These are phyloP conservation scores for Tolypocladium ophioglossoides DNA, from an alignment of 2,329 filamentous ascomycete genomes.

Conservation along the genomic window DNA sequence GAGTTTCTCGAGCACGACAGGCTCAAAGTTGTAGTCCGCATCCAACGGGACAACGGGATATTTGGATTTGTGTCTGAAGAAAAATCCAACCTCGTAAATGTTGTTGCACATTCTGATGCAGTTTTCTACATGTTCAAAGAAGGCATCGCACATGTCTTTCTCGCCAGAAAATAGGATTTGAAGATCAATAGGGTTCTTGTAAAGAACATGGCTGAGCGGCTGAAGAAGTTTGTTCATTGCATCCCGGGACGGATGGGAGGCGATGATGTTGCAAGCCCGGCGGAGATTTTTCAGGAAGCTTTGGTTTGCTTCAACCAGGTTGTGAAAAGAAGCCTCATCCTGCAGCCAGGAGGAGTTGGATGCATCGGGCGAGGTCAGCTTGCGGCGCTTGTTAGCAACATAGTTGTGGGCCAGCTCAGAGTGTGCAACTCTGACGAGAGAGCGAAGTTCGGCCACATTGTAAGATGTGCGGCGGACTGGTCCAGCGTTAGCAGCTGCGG, in stretches of 20 bases:
- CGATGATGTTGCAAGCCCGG: slow-evolving; percentile 10
- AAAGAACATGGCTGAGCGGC: slow-evolving; percentile 11
- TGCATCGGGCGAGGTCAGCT: slow-evolving; percentile 9
- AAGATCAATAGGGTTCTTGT: slow-evolving; percentile 11
- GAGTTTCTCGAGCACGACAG: slow-evolving; percentile 7
- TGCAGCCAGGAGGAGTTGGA: not conserved
- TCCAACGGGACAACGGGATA: slow-evolving; percentile 12
- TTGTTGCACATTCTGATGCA: slow-evolving; percentile 10
- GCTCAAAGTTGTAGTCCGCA: slow-evolving; percentile 11
- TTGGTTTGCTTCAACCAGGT: slow-evolving; percentile 13
- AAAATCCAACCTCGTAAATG: slow-evolving; percentile 16
- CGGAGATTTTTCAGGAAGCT: slow-evolving; percentile 11
- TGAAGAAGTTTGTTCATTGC: slow-evolving; percentile 14
- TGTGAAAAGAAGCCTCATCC: slow-evolving; percentile 1
- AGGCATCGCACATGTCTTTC: slow-evolving; percentile 12
- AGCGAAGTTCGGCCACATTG: slow-evolving; percentile 13
- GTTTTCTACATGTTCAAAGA: slow-evolving; percentile 8
- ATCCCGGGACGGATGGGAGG: slow-evolving; percentile 6
- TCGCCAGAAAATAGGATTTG: slow-evolving; percentile 5
- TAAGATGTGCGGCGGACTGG: slow-evolving; percentile 14
- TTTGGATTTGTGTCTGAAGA: slow-evolving; percentile 15
- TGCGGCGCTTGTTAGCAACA: slow-evolving; percentile 16
- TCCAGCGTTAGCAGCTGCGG: not conserved
- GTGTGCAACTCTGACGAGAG: slow-evolving; percentile 5
- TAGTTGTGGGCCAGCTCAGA: slow-evolving; percentile 4